These are phyloP conservation scores for Geoglossum cookeanum DNA, from an alignment of 2,329 filamentous ascomycete species.

Conservation along the genomic window DNA sequence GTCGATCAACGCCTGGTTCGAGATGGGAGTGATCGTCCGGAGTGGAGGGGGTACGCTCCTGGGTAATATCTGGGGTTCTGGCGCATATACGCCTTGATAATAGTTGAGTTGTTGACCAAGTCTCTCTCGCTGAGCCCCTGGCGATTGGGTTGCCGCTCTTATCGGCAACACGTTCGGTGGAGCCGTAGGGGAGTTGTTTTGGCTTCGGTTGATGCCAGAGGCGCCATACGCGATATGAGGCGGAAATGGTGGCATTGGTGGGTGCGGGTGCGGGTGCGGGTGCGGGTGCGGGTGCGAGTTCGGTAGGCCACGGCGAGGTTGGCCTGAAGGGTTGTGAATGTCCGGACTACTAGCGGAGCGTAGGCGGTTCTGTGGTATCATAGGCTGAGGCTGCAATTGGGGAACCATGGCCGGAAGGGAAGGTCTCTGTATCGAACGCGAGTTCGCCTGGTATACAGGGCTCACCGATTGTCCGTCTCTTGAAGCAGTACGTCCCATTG, in stretches of 20 bases:
- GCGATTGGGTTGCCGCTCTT: slow-evolving; percentile 51
- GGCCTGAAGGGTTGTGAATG: slow-evolving; percentile 52
- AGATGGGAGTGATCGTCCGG: neutral
- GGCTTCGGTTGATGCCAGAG: slow-evolving; percentile 51
- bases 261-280: no score
- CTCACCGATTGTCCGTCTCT: slow-evolving; percentile 49
- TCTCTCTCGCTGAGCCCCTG: slow-evolving; percentile 45
- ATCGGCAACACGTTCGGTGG: slow-evolving; percentile 38
- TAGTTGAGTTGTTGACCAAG: slow-evolving; percentile 25
- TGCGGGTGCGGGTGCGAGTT: slow-evolving; percentile 16
- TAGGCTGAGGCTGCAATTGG: slow-evolving; percentile 28
- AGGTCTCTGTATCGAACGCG: slow-evolving; percentile 46
- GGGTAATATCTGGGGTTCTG: neutral
- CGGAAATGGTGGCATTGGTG: slow-evolving; percentile 31
- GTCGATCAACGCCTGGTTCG: neutral
- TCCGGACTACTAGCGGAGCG: slow-evolving; percentile 91
- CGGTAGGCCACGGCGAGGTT: slow-evolving; percentile 33
- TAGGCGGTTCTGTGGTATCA: slow-evolving; percentile 46
- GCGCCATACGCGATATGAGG: slow-evolving; percentile 37
- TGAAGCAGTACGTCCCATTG: slow-evolving; percentile 63
- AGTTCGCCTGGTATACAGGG: slow-evolving; percentile 42
- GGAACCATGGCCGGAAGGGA: slow-evolving; percentile 57
- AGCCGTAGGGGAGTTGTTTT: slow-evolving; percentile 58
- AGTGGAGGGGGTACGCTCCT: neutral
- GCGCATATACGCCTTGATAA: neutral